Conservation (phyloP, 108 stramenopile genomes). For the Cyclotella atomus region DNA sequence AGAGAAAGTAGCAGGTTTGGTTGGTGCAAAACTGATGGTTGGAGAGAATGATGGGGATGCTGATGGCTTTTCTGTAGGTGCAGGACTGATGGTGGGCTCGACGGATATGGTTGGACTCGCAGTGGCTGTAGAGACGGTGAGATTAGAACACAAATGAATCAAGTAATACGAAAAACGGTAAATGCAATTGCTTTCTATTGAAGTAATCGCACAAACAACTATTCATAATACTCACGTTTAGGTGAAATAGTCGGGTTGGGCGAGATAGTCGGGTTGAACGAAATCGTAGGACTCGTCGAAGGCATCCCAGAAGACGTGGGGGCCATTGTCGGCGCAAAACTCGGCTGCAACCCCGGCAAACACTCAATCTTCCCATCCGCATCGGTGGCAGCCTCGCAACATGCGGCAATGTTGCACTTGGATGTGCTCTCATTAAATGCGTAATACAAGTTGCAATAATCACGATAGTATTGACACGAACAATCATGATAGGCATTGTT, state of each 20-base stretch:
- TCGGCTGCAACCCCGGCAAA: constrained; percentile 39
- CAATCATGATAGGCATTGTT: constrained; percentile 23
- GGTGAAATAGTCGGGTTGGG: not conserved
- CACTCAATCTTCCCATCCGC: constrained; percentile 20
- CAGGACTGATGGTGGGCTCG: not conserved
- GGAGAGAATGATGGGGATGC: not conserved
- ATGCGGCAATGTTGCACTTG: constrained; percentile 32
- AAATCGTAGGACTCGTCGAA: not conserved
- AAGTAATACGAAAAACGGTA: not conserved
- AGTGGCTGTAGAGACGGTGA: not conserved
- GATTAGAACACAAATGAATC: not conserved
- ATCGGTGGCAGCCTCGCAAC: constrained; percentile 21
- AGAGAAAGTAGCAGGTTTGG: not conserved
- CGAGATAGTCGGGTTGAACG: constrained; percentile 22
- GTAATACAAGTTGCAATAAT: constrained; percentile 39
- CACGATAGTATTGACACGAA: constrained; percentile 25
- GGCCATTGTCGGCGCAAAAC: constrained; percentile 11
- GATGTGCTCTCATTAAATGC: constrained; percentile 25
- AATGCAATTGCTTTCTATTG: no score
- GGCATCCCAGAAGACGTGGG: constrained; percentile 15
- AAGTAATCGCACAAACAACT: not conserved
- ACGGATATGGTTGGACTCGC: not conserved
- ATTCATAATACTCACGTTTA: not conserved
- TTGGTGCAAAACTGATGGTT: constrained; percentile 1
- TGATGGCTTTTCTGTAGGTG: not conserved